Percentiles rank a stretch among this genome's conserved stretches.
Evolutionary conservation across 208 protist species (phyloP).

Genomic region (Trypanosoma boissoni): DNA sequence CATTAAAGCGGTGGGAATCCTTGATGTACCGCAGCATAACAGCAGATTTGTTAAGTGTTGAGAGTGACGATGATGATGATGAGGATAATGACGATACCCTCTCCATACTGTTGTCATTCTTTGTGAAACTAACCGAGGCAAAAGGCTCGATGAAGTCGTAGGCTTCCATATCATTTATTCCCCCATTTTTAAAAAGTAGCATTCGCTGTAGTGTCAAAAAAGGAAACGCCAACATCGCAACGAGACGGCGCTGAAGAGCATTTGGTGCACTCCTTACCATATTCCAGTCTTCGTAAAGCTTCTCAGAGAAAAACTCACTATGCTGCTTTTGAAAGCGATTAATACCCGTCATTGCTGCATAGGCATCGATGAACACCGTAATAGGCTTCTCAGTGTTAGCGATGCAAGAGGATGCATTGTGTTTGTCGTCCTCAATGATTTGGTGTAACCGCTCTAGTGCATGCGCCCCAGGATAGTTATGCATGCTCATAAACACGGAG

Average conservation of each 20-base stretch:
- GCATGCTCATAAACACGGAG: constrained; percentile 33
- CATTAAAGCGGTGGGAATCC: constrained; percentile 31
- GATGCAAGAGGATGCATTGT: constrained; percentile 11
- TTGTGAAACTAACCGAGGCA: neutral
- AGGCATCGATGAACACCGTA: constrained; percentile 50
- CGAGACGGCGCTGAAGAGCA: constrained; percentile 9
- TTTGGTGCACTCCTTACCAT: neutral
- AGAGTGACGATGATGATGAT: too few species aligned
- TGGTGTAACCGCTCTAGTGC: constrained; percentile 28
- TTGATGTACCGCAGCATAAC: constrained; percentile 43
- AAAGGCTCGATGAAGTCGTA: neutral
- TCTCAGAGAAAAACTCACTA: neutral
- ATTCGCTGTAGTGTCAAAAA: constrained; percentile 4
- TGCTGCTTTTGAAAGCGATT: constrained; percentile 48
- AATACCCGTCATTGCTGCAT: constrained; percentile 52
- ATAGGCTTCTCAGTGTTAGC: neutral
- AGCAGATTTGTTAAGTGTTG: too few species aligned
- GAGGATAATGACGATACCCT: too few species aligned
- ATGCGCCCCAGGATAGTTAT: constrained; percentile 39
- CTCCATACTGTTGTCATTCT: neutral
- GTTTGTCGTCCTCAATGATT: constrained; percentile 21
- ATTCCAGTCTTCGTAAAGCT: neutral
- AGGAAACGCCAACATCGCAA: constrained; percentile 10
- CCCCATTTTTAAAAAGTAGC: too few species aligned
- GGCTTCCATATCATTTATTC: too few species aligned